Conservation (phyloP, 2,329 filamentous ascomycete species). For the Pestalotiopsis sp. region DNA sequence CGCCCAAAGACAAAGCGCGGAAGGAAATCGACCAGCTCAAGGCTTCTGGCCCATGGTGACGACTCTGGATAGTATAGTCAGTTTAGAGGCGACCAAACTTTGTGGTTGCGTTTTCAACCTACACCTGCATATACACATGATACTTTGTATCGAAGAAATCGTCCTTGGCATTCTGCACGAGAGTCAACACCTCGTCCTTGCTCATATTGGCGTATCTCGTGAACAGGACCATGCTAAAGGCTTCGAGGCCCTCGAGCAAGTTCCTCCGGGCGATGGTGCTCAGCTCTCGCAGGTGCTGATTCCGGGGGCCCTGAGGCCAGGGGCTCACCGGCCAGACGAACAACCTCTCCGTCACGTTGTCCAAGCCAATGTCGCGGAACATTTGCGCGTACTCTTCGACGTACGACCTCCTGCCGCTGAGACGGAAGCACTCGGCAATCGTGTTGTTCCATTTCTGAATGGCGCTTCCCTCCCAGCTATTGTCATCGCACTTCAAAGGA, state of each 20-base stretch:
- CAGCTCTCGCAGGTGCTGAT: constrained; percentile 14
- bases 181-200: constrained; percentile 6
- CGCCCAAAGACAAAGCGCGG: not conserved
- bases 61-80: constrained; percentile 3
- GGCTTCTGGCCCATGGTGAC: constrained; percentile 12
- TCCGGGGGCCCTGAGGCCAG: constrained; percentile 14
- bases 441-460: constrained; percentile 9
- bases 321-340: constrained; percentile 17
- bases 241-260: constrained; percentile 3
- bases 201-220: constrained; percentile 6
- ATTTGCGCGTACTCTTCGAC: constrained; percentile 8
- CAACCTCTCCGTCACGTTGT: constrained; percentile 13
- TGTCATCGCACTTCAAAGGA: constrained; percentile 15
- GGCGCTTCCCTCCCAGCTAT: constrained; percentile 16
- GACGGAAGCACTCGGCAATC: constrained; percentile 14
- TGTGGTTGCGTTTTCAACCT: not conserved
- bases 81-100: not conserved
- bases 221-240: constrained; percentile 4
- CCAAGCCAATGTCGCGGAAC: constrained; percentile 14
- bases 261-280: not conserved
- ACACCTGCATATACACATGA: constrained; percentile 12
- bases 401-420: constrained; percentile 8
- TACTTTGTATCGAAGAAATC: constrained; percentile 12
- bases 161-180: constrained; percentile 8
- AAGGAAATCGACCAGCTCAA: not conserved